Percentiles rank a stretch among this genome's conserved stretches.
phyloP scores from a whole-genome alignment of 257 asterid genomes.

The Ehretia macrophylla region DNA sequence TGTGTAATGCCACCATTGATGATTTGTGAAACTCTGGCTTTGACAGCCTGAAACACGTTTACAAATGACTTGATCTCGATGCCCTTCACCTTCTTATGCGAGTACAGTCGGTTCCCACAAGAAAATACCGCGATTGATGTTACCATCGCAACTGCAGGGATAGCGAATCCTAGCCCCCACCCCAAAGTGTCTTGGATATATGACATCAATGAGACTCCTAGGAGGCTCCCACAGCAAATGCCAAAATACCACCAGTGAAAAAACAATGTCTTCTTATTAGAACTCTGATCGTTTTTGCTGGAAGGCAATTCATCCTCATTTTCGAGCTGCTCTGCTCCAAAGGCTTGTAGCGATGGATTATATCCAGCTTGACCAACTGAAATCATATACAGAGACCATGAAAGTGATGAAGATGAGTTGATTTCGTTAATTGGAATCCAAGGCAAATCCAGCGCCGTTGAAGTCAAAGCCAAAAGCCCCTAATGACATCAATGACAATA shows the following conservation, averaged over 20 bases:
- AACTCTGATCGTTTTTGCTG: slow-evolving; percentile 19
- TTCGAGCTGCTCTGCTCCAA: slow-evolving; percentile 78
- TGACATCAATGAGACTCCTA: slow-evolving; percentile 75
- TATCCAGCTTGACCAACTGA: slow-evolving; percentile 83
- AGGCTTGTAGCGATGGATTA: slow-evolving; percentile 90
- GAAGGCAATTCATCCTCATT: slow-evolving; percentile 41
- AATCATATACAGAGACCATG: slow-evolving; percentile 62
- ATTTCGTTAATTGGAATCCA: slow-evolving; percentile 32
- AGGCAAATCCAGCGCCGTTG: slow-evolving; percentile 56
- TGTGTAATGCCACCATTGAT: slow-evolving; percentile 20
- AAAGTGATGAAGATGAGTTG: slow-evolving; percentile 41
- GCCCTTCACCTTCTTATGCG: slow-evolving; percentile 18
- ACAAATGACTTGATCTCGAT: slow-evolving; percentile 27
- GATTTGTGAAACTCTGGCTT: slow-evolving; percentile 35
- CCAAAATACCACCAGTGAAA: slow-evolving; percentile 98
- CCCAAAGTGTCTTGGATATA: slow-evolving; percentile 81
- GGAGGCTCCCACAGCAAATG: slow-evolving; percentile 74
- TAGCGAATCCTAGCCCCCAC: slow-evolving; percentile 91
- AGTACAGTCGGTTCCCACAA: slow-evolving; percentile 51
- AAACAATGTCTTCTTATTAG: slow-evolving; percentile 51
- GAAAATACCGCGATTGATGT: slow-evolving; percentile 49
- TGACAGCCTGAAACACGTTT: slow-evolving; percentile 33
- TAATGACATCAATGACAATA: slow-evolving; percentile 9
- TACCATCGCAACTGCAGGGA: slow-evolving; percentile 61
- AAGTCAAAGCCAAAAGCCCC: slow-evolving; percentile 83